Conservation (phyloP, 108 stramenopile species). For the Skeletonema marinoi region DNA sequence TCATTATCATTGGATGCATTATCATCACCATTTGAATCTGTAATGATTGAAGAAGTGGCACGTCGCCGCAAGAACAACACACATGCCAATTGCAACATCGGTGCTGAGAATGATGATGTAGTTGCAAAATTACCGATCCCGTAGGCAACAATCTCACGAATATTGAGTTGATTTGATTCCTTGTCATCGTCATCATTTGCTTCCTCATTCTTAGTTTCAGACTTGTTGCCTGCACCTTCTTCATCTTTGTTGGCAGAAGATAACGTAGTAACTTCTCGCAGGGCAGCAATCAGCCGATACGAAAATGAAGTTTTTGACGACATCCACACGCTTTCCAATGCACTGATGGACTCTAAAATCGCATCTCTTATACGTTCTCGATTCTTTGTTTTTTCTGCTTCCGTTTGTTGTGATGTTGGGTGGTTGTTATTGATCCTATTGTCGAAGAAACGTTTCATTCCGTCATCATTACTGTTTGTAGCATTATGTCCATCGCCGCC, state of each 20-base stretch:
- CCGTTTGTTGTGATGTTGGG: not conserved
- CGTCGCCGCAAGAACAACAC: conserved; percentile 31
- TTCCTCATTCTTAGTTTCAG: not conserved
- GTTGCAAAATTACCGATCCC: conserved; percentile 53
- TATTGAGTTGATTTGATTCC: not conserved
- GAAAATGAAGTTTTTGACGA: conserved; percentile 22
- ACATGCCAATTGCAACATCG: conserved; percentile 52
- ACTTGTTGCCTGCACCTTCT: not conserved
- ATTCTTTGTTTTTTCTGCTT: not conserved
- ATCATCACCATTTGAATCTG: not conserved
- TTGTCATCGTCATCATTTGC: not conserved
- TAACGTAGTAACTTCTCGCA: conserved; percentile 1
- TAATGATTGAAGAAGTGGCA: not conserved
- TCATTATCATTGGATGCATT: not conserved
- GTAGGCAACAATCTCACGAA: conserved; percentile 50
- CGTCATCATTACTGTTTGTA: not conserved
- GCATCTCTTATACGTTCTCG: conserved; percentile 14
- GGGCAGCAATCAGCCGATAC: conserved; percentile 16
- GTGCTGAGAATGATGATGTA: conserved; percentile 11
- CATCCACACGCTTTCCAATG: conserved; percentile 12
- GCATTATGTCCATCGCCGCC: not conserved
- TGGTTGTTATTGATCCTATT: not conserved
- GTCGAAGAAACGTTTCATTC: conserved; percentile 3
- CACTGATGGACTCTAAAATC: conserved; percentile 16
- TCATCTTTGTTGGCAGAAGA: not conserved